Percentiles rank a stretch among this genome's conserved stretches.
Evolutionary conservation across 495 filamentous ascomycete genomes (phyloP).

Genomic region (Daldinia bambusicola): DNA sequence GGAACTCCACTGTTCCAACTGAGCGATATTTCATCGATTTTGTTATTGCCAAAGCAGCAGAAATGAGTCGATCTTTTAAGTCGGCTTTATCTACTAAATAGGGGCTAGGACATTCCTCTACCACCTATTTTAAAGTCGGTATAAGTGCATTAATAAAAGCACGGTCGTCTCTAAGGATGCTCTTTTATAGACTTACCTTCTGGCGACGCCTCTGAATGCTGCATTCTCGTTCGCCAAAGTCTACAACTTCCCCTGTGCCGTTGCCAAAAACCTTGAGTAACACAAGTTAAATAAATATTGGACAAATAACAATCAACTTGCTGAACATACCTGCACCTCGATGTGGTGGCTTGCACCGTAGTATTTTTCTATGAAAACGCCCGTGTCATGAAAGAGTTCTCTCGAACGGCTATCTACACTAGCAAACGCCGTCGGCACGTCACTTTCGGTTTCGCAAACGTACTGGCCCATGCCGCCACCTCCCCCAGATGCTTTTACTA

Average conservation of each 20-base stretch:
- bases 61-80: conserved; percentile 59
- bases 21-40: conserved; percentile 65
- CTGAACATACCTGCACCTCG: conserved; percentile 60
- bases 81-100: conserved; percentile 56
- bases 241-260: conserved; percentile 58
- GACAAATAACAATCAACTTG: background rate
- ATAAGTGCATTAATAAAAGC: conserved; percentile 52
- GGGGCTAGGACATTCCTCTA: conserved; percentile 55
- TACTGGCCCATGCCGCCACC: conserved; percentile 64
- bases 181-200: conserved; percentile 10
- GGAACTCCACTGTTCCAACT: conserved; percentile 72
- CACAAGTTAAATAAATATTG: background rate
- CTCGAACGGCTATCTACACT: conserved; percentile 29
- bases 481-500: conserved; percentile 60
- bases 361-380: conserved; percentile 57
- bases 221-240: conserved; percentile 69
- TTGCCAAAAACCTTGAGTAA: conserved; percentile 60
- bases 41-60: conserved; percentile 63
- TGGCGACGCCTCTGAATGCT: conserved; percentile 65
- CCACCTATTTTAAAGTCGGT: conserved; percentile 22
- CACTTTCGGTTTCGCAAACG: conserved; percentile 51
- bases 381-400: conserved; percentile 38
- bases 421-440: conserved; percentile 54
- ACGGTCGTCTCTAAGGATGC: background rate
- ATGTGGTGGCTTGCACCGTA: conserved; percentile 63